Evolutionary conservation across 2,329 filamentous ascomycete species (phyloP).

Genomic region (Colletotrichum agaves): DNA sequence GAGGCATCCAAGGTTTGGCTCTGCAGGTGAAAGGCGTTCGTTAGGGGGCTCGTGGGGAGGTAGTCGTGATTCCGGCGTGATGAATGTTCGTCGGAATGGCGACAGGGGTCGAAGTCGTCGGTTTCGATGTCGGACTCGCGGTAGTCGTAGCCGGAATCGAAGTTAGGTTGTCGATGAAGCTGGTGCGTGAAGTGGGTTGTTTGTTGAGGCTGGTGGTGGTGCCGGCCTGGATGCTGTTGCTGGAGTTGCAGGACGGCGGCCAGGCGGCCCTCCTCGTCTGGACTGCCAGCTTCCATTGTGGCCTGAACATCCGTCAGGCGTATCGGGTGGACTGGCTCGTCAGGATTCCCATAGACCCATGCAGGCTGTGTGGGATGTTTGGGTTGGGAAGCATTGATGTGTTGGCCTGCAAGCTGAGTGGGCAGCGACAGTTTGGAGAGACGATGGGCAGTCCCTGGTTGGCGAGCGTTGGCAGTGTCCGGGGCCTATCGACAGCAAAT

Average conservation of each 20-base stretch:
- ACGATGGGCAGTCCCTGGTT: slow-evolving; percentile 37
- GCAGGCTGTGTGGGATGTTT: slow-evolving; percentile 49
- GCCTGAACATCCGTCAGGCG: slow-evolving; percentile 57
- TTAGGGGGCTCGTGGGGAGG: slow-evolving; percentile 40
- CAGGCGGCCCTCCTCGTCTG: slow-evolving; percentile 55
- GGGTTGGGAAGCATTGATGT: slow-evolving; percentile 58
- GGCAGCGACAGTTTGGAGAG: slow-evolving; percentile 42
- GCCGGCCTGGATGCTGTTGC: slow-evolving; percentile 43
- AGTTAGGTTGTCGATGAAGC: slow-evolving; percentile 39
- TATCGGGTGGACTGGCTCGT: slow-evolving; percentile 54
- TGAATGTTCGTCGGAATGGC: slow-evolving; percentile 39
- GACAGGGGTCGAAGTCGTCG: slow-evolving; percentile 42
- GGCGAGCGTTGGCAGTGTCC: slow-evolving; percentile 36
- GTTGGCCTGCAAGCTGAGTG: slow-evolving; percentile 54
- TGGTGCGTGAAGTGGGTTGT: slow-evolving; percentile 45
- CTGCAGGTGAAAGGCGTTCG: slow-evolving; percentile 36
- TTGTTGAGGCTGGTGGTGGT: slow-evolving; percentile 39
- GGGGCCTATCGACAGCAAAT: slow-evolving; percentile 38
- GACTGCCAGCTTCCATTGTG: slow-evolving; percentile 61
- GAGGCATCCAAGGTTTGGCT: slow-evolving; percentile 35
- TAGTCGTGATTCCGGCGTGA: slow-evolving; percentile 39
- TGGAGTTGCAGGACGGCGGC: slow-evolving; percentile 42
- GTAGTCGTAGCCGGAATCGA: slow-evolving; percentile 41
- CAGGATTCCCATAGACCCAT: slow-evolving; percentile 54
- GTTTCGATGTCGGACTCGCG: slow-evolving; percentile 44